phyloP scores from a whole-genome alignment of 2,329 filamentous ascomycete genomes.

The Shiraia bambusicola region DNA sequence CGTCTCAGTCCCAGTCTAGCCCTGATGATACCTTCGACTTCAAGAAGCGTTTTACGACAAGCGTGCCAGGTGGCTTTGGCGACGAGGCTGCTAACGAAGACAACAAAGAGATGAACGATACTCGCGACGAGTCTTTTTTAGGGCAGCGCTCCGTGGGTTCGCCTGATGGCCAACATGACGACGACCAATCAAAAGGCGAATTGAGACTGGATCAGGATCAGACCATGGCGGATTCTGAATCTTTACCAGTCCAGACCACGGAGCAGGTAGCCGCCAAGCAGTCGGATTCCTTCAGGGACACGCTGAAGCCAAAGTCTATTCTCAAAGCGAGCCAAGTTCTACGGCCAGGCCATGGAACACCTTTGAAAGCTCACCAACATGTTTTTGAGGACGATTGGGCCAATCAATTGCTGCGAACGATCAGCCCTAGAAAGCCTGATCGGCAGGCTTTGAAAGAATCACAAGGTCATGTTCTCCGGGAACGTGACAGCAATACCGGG shows the following conservation, averaged over 20 bases:
- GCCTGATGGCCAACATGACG: constrained; percentile 61
- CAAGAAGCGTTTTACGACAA: constrained; percentile 51
- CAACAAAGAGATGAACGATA: constrained; percentile 58
- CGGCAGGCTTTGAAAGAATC: constrained; percentile 69
- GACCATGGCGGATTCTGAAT: constrained; percentile 77
- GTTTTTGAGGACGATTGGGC: constrained; percentile 82
- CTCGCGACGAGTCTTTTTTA: constrained; percentile 75
- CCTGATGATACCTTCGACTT: constrained; percentile 59
- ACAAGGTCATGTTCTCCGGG: constrained; percentile 60
- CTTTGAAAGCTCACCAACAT: constrained; percentile 52
- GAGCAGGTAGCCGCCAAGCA: constrained; percentile 59
- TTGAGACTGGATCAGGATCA: constrained; percentile 72
- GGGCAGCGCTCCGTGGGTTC: constrained; percentile 86
- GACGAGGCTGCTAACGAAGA: constrained; percentile 56
- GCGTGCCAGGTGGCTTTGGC: constrained; percentile 80
- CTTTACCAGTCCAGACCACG: constrained; percentile 72
- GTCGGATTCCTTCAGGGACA: constrained; percentile 31
- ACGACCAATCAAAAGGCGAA: constrained; percentile 63
- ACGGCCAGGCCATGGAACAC: constrained; percentile 49
- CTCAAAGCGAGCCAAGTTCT: constrained; percentile 46
- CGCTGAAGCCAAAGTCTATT: constrained; percentile 51
- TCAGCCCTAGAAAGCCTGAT: constrained; percentile 91
- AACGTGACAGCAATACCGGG: constrained; percentile 43
- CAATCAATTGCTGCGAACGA: constrained; percentile 88
- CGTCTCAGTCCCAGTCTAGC: constrained; percentile 45